Evolutionary conservation across 2,329 filamentous ascomycete genomes (phyloP).

Genomic region (Monilinia vaccinii-corymbosi): DNA sequence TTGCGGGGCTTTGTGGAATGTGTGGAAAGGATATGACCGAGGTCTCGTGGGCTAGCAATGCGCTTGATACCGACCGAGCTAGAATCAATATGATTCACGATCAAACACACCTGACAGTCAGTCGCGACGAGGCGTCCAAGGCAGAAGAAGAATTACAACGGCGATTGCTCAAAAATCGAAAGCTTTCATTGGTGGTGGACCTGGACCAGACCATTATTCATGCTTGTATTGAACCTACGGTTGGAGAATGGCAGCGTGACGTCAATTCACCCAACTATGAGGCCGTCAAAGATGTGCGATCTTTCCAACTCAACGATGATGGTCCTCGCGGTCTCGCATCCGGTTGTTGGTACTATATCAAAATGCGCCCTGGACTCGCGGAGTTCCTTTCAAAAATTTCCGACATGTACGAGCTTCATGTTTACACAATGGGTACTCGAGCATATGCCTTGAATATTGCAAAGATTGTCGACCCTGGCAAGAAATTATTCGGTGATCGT

Average conservation of each 20-base stretch:
- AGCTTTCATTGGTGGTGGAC: slow-evolving; percentile 91
- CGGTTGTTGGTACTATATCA: slow-evolving; percentile 96
- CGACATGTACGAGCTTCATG: slow-evolving; percentile 84
- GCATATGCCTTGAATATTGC: slow-evolving; percentile 93
- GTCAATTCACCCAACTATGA: slow-evolving; percentile 82
- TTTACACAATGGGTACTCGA: slow-evolving; percentile 98
- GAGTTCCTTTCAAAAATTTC: slow-evolving; percentile 73
- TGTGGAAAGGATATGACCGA: slow-evolving; percentile 97
- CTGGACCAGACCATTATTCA: slow-evolving; percentile 98
- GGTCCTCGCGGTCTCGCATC: slow-evolving; percentile 58
- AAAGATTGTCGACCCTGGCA: slow-evolving; percentile 82
- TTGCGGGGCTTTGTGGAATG: slow-evolving; percentile 78
- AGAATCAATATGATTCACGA: slow-evolving; percentile 94
- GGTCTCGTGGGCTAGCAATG: slow-evolving; percentile 73
- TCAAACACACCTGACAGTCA: slow-evolving; percentile 79
- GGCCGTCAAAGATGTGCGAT: slow-evolving; percentile 77
- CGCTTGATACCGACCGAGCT: slow-evolving; percentile 72
- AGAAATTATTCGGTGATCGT: slow-evolving; percentile 83
- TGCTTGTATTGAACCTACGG: slow-evolving; percentile 91
- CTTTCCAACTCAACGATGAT: slow-evolving; percentile 85
- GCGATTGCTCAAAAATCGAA: slow-evolving; percentile 68
- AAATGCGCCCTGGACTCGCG: slow-evolving; percentile 78
- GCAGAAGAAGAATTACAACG: slow-evolving; percentile 82
- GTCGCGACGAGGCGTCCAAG: slow-evolving; percentile 66
- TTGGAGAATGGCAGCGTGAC: slow-evolving; percentile 91